phyloP scores from a whole-genome alignment of 768 basidiomycete genomes.

The Sistotremastrum niveocremeum region DNA sequence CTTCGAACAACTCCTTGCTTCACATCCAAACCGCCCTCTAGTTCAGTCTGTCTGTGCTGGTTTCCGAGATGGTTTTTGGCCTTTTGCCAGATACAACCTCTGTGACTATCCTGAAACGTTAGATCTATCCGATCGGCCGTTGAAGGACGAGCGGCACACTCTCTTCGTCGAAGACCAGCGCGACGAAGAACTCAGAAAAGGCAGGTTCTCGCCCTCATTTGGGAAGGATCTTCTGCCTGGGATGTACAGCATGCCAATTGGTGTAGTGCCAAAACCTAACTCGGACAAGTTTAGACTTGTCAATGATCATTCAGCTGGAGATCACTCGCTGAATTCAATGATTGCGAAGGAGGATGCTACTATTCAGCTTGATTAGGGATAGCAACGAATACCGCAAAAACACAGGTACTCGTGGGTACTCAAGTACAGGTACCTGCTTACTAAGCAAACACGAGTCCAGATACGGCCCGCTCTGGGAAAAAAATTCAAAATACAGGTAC shows the following conservation, averaged over 20 bases:
- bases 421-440: too few species aligned
- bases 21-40: slow-evolving; percentile 18
- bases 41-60: slow-evolving; percentile 14
- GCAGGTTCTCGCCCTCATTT: slow-evolving; percentile 13
- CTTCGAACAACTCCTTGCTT: slow-evolving; percentile 9
- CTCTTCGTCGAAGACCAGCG: not conserved
- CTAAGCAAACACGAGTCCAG: too few species aligned
- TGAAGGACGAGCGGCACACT: not conserved
- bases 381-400: too few species aligned
- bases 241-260: slow-evolving; percentile 28
- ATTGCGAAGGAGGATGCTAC: slow-evolving; percentile 13
- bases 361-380: slow-evolving; percentile 21
- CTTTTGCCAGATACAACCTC: slow-evolving; percentile 9
- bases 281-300: slow-evolving; percentile 25
- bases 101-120: not conserved
- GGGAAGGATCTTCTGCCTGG: slow-evolving; percentile 28
- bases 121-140: not conserved
- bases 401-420: too few species aligned
- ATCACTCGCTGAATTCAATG: slow-evolving; percentile 23
- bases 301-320: slow-evolving; percentile 24
- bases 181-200: slow-evolving; percentile 12
- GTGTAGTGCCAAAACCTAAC: slow-evolving; percentile 24
- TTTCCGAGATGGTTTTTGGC: slow-evolving; percentile 20
- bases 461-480: too few species aligned
- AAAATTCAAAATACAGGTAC: too few species aligned